Conservation (phyloP, 441 rosid species). For the Mallotus japonicus region DNA sequence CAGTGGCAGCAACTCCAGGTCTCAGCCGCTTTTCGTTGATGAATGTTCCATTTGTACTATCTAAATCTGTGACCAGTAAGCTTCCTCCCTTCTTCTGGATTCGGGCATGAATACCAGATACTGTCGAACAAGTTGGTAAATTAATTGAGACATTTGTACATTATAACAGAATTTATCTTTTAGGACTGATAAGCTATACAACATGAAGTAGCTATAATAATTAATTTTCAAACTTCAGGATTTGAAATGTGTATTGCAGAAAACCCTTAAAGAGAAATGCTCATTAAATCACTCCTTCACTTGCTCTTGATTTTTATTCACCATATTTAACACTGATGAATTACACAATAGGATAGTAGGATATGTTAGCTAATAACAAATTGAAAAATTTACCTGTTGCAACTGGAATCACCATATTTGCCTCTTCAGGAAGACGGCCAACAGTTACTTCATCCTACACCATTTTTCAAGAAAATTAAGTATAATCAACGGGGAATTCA, state of each 20-base stretch:
- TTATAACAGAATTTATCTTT: too few relatives aligned
- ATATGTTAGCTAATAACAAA: not conserved
- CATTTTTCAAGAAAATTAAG: not conserved
- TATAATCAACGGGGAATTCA: too few relatives aligned
- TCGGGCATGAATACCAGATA: constrained; percentile 76
- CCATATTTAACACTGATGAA: too few relatives aligned
- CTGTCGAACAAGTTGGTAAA: constrained; percentile 29
- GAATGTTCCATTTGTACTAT: constrained; percentile 86
- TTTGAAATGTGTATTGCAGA: too few relatives aligned
- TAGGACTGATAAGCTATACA: too few relatives aligned
- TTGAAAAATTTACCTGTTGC: constrained; percentile 56
- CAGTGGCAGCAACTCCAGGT: constrained; percentile 63
- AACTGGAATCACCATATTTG: constrained; percentile 83
- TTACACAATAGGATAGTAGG: too few relatives aligned
- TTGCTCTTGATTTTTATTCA: too few relatives aligned
- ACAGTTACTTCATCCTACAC: constrained; percentile 55
- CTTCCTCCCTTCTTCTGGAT: constrained; percentile 57
- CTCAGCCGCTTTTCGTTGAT: constrained; percentile 54
- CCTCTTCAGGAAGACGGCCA: constrained; percentile 74
- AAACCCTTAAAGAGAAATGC: too few relatives aligned
- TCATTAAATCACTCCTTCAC: too few relatives aligned
- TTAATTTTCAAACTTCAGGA: too few relatives aligned
- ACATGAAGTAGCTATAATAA: too few relatives aligned
- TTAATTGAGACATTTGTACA: not conserved
- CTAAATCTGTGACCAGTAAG: constrained; percentile 70